Conservation (phyloP, 495 filamentous ascomycete genomes). For the Penicillium soppii region DNA sequence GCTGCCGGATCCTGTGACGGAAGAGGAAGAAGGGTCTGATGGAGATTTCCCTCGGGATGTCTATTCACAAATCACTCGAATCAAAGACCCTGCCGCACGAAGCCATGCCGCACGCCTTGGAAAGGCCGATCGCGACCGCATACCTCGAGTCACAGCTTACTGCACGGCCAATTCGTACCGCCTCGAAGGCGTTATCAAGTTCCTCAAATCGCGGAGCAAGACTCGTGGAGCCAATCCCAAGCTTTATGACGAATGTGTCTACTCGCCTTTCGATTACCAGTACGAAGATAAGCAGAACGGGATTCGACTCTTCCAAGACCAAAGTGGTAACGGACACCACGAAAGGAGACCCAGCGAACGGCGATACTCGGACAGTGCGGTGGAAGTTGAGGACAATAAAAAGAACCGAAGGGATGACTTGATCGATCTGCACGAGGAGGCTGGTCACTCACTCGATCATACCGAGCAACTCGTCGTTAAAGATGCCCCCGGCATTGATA, state of each 20-base stretch:
- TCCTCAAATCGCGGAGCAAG: conserved; percentile 77
- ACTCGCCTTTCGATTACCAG: conserved; percentile 83
- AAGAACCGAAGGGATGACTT: conserved; percentile 51
- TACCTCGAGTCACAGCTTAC: conserved; percentile 93
- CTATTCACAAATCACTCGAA: conserved; percentile 90
- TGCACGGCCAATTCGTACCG: conserved; percentile 90
- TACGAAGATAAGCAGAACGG: conserved; percentile 42
- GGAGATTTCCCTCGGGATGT: conserved; percentile 94
- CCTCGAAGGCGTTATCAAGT: conserved; percentile 82
- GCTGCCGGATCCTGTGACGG: conserved; percentile 83
- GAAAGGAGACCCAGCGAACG: conserved; percentile 52
- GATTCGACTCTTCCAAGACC: conserved; percentile 16
- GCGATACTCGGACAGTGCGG: conserved; percentile 62
- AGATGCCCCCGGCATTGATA: conserved; percentile 47
- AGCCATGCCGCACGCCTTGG: conserved; percentile 91
- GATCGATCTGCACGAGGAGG: conserved; percentile 50
- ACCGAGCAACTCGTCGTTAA: conserved; percentile 28
- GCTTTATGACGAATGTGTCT: conserved; percentile 94
- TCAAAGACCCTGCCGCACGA: conserved; percentile 92
- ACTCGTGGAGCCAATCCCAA: conserved; percentile 80
- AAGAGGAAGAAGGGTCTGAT: conserved; percentile 62
- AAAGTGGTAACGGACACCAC: conserved; percentile 27
- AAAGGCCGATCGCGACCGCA: conserved; percentile 82
- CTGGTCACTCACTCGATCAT: conserved; percentile 27
- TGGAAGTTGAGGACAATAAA: conserved; percentile 55